Percentiles rank a stretch among this genome's conserved stretches.
These are phyloP conservation scores for Rhynchospora pubera DNA, from an alignment of 176 grass and related monocot species.

Conservation along the genomic window DNA sequence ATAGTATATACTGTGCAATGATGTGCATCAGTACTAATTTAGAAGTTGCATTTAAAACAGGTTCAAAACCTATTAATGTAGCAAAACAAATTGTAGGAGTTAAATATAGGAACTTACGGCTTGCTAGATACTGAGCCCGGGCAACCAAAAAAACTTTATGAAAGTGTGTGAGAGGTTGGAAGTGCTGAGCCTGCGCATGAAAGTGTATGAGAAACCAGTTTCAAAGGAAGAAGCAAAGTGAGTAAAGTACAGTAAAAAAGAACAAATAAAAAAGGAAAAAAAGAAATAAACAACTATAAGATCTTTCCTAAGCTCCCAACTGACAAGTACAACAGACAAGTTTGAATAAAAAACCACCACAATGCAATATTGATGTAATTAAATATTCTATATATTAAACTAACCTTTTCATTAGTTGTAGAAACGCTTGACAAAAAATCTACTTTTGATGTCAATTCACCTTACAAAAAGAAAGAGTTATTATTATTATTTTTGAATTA, in stretches of 20 bases:
- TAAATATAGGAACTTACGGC: constrained; percentile 29
- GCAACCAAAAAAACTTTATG: constrained; percentile 30
- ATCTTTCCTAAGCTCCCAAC: background rate
- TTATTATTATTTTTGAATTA: too few relatives aligned
- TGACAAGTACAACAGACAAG: background rate
- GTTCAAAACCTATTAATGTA: background rate
- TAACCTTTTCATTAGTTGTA: too few relatives aligned
- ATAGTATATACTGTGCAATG: background rate
- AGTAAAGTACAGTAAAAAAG: background rate
- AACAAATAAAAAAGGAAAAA: background rate
- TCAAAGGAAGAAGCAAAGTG: background rate
- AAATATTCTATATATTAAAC: too few relatives aligned
- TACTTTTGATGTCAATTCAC: too few relatives aligned
- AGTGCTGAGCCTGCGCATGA: constrained; percentile 29
- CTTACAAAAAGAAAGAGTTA: too few relatives aligned
- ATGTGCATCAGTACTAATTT: background rate
- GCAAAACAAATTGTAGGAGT: background rate
- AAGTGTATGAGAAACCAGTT: background rate
- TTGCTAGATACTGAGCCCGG: constrained; percentile 23
- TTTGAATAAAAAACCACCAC: too few relatives aligned
- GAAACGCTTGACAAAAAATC: too few relatives aligned
- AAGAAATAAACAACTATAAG: background rate
- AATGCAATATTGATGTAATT: too few relatives aligned
- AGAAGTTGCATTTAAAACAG: background rate
- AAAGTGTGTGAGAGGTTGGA: constrained; percentile 16